These are phyloP conservation scores for Chalciporus pseudorubinellus DNA, from an alignment of 768 basidiomycete species.

Conservation along the genomic window DNA sequence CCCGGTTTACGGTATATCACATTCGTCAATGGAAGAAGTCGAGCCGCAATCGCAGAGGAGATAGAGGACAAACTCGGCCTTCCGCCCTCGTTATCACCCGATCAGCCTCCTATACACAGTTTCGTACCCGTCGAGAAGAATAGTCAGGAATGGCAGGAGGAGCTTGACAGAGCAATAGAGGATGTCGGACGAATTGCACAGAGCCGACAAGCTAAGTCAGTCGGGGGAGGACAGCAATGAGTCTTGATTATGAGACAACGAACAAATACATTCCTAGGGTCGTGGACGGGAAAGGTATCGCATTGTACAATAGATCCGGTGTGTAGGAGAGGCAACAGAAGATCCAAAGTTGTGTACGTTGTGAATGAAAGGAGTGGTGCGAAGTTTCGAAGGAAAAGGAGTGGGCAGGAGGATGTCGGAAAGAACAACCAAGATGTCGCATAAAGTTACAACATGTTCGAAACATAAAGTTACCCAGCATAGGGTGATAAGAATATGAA, in stretches of 20 bases:
- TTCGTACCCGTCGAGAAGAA: constrained; percentile 38
- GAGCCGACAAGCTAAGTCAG: constrained; percentile 49
- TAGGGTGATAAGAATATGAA: constrained; percentile 31
- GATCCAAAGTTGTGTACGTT: constrained; percentile 13
- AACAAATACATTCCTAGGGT: neutral
- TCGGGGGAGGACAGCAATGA: constrained; percentile 1
- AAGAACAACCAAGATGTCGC: neutral
- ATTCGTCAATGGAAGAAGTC: constrained; percentile 83
- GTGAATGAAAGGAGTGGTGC: neutral
- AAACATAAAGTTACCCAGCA: constrained; percentile 17
- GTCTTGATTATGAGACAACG: constrained; percentile 2
- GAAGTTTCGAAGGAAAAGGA: neutral
- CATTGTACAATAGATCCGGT: constrained; percentile 15
- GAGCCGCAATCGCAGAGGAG: constrained; percentile 70
- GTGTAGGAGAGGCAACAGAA: neutral
- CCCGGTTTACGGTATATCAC: constrained; percentile 85
- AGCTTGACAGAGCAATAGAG: constrained; percentile 67
- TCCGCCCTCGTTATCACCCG: constrained; percentile 46
- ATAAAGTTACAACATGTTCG: constrained; percentile 28
- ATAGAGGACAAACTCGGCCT: constrained; percentile 68
- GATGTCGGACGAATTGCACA: constrained; percentile 79
- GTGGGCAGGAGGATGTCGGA: constrained; percentile 2
- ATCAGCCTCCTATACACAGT: constrained; percentile 33
- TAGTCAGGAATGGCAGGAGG: constrained; percentile 55
- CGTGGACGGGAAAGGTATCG: constrained; percentile 3